Evolutionary conservation across 352 stramenopile species (phyloP), one percentile per base, ranked within the genome.

Genomic region (Phytophthora quininea): DNA sequence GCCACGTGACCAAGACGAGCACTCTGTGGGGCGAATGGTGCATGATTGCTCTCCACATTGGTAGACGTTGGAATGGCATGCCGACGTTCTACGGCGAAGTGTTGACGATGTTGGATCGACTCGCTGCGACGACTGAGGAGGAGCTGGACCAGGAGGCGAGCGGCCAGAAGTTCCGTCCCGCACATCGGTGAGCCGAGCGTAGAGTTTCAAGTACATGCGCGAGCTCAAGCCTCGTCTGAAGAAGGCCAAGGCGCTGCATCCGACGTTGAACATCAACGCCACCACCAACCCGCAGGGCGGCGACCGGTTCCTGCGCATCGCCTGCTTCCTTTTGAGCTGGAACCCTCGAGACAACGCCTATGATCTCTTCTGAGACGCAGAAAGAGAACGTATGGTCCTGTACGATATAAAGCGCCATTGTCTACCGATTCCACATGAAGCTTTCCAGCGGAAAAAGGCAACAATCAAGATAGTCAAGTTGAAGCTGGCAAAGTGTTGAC

Each of bases 71-170:
- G 38, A 0, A 69, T 52, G 29, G 47, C 7, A 49, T 68, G 12
- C 38, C 40, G 6, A 24, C 32, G 8, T 77, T 77, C n/a, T 77
- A 77, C 53, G 54, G 59, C 3, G 57, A 24, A 1, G 27, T 75
- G 9, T 37, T 49, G 0, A 48, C 58, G 15, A 31, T 77, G 40
- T 48, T 77, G 8, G 29, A 33, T 29, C 49, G 54, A 24, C 48
- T 75, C 6, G 11, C 53, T 8, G 3, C 24, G 6, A 57, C 31
- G 2, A 37, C 46, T 0, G 14, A 30, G 19, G 30, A 42, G 27
- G 9, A 77, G 72, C 38, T 40, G 53, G 4, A 50, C 48, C 1
- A 30, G 55, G 4, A 24, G 12, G 8, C 38, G 54, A 4, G 56
- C 75, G 4, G 56, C 71, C 11, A 67, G 65, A 1, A 3, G 73